phyloP scores from a whole-genome alignment of 768 basidiomycete species.

The Boletellus ananas region DNA sequence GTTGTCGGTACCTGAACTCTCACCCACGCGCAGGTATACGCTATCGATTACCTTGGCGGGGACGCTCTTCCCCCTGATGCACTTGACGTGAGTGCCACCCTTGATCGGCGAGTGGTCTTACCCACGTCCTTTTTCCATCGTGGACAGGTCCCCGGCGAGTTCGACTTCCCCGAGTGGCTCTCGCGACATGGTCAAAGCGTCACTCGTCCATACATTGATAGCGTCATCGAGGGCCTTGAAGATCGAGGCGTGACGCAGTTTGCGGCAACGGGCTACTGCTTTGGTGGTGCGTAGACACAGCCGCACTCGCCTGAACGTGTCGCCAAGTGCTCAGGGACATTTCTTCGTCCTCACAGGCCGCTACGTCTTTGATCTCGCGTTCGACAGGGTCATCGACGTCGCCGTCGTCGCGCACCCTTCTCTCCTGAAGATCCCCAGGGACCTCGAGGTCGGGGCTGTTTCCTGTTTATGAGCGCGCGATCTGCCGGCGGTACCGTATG shows the following conservation, averaged over 20 bases:
- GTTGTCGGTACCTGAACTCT: no score
- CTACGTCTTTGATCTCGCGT: slow-evolving; percentile 59
- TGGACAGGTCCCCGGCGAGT: background rate
- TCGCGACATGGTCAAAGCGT: slow-evolving; percentile 34
- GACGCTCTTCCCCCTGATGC: slow-evolving; percentile 24
- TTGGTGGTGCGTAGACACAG: slow-evolving; percentile 45
- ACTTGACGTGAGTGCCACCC: slow-evolving; percentile 2
- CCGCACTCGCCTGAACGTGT: no score
- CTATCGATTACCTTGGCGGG: slow-evolving; percentile 27
- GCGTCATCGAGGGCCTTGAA: slow-evolving; percentile 54
- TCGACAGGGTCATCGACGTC: slow-evolving; percentile 48
- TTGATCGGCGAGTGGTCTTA: background rate
- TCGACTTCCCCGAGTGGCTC: slow-evolving; percentile 38
- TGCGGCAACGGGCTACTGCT: slow-evolving; percentile 67
- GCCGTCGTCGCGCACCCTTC: slow-evolving; percentile 59
- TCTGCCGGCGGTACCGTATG: no score
- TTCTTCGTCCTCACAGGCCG: slow-evolving; percentile 35
- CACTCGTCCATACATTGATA: slow-evolving; percentile 51
- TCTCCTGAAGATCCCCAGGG: slow-evolving; percentile 51
- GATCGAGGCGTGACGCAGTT: slow-evolving; percentile 54
- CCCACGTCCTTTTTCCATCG: no score
- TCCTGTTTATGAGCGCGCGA: no score
- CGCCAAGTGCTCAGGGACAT: background rate
- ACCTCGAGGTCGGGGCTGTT: slow-evolving; percentile 39
- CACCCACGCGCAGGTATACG: slow-evolving; percentile 9